These are phyloP conservation scores for Suillus fuscotomentosus DNA, from an alignment of 768 basidiomycete species.

Conservation along the genomic window DNA sequence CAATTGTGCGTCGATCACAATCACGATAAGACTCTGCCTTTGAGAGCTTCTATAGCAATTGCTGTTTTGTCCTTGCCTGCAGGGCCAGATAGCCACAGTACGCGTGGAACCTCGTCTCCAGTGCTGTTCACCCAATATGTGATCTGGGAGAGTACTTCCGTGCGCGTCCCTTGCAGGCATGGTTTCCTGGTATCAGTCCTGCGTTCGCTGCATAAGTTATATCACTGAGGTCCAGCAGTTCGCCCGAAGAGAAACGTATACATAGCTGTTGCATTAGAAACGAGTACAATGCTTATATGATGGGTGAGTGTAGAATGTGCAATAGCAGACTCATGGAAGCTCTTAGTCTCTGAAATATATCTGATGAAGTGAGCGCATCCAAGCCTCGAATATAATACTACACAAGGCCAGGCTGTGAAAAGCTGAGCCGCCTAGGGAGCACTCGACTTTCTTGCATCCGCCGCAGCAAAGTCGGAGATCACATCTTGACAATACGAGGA, in stretches of 20 bases:
- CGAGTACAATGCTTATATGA: not conserved
- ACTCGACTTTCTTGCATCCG: constrained; percentile 16
- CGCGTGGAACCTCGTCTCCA: no score
- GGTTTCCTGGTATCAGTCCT: not conserved
- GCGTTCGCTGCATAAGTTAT: not conserved
- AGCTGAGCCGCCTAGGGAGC: constrained; percentile 14
- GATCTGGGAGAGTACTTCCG: no score
- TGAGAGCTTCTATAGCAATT: no score
- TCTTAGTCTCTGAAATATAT: constrained; percentile 5
- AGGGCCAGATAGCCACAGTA: no score
- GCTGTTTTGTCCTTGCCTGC: no score
- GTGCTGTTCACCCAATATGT: no score
- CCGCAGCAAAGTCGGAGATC: constrained; percentile 25
- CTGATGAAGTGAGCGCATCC: constrained; percentile 8
- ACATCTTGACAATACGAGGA: constrained; percentile 24
- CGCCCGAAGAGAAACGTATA: not conserved
- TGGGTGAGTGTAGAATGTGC: not conserved
- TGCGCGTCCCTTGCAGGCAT: not conserved
- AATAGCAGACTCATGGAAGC: constrained; percentile 3
- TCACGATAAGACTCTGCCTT: no score
- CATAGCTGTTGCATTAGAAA: not conserved
- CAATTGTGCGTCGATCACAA: no score
- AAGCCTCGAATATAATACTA: not conserved
- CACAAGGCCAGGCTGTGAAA: constrained; percentile 27
- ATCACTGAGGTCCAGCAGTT: not conserved